These are phyloP conservation scores for Martiniozyma asiatica DNA, from an alignment of 1,139 yeast species.

Conservation along the genomic window DNA sequence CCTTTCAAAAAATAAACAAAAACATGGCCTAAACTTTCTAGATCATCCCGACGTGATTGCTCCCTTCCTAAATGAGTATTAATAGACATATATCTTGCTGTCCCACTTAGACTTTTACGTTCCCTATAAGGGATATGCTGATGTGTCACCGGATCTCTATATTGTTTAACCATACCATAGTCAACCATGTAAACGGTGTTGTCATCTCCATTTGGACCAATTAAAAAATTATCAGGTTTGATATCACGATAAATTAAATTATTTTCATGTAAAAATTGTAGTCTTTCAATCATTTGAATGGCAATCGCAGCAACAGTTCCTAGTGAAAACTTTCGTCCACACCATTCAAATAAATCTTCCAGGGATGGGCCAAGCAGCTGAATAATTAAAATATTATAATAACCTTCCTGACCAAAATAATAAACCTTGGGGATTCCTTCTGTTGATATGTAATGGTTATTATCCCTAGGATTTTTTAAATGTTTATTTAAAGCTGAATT, in stretches of 20 bases:
- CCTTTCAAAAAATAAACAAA: constrained; percentile 52
- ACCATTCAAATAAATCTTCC: constrained; percentile 75
- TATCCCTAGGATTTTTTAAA: constrained; percentile 14
- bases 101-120: constrained; percentile 51
- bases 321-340: constrained; percentile 56
- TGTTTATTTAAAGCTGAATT: constrained; percentile 35
- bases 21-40: constrained; percentile 54
- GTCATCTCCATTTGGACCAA: constrained; percentile 56
- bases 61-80: constrained; percentile 56
- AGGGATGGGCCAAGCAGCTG: constrained; percentile 67
- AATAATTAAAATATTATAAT: constrained; percentile 62
- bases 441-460: constrained; percentile 14
- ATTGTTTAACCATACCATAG: constrained; percentile 97
- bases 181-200: constrained; percentile 63
- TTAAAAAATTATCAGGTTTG: constrained; percentile 65
- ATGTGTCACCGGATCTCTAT: constrained; percentile 87
- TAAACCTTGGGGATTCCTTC: constrained; percentile 88
- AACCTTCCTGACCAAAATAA: constrained; percentile 77
- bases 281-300: constrained; percentile 59
- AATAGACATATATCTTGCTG: constrained; percentile 56
- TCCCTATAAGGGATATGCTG: constrained; percentile 96
- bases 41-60: constrained; percentile 52
- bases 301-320: constrained; percentile 67
- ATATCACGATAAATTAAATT: constrained; percentile 66
- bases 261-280: constrained; percentile 56